Base-by-base conservation (phyloP, 768 basidiomycete genomes). In the Amanita rimosa region DNA sequence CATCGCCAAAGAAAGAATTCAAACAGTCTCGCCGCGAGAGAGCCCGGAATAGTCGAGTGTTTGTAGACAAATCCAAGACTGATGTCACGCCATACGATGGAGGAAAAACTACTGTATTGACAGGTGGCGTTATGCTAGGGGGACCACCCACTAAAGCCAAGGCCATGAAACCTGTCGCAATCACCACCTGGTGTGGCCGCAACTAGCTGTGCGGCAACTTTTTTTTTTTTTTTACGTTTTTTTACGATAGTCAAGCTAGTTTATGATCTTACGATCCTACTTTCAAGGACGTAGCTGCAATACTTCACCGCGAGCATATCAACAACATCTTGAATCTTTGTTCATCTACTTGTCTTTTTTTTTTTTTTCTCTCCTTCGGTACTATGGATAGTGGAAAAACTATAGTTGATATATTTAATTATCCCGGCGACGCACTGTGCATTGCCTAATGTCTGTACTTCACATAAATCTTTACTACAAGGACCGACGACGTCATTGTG, bases 41-140 rank as follows among this genome's bases (percentile, higher is more conserved):
- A 44, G 76, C 77, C 7, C 74, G 81, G 53, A 81, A 82, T 61
- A 75, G 75, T 19, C 79, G 78, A 53, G 83, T 89, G 55, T 87
- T 74, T 59, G 64, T 90, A 48, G 87, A 90, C 63, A 76, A 71
- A 17, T 66, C 80, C 58, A 89, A 81, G 71, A 87, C 66, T 47
- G 83, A 84, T 39, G 83, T 89, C 53, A 89, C 86, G 41, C 83
- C 84, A 57, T 90, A 90, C 57, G 86, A 90, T 55, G 86, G 85
- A 49, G 87, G 87, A 54, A 88, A 87, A 74, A 90, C 87, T 46
- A 88, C 86, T 24, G 86, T 89, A 44, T 77, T 90, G 56, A 88
- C 86, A 2, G 87, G 87, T 49, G 87, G 86, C 54, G 86, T 89
- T 55, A 90, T 90, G 87, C 83, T 90, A 52, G 86, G 69, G 43